These are phyloP conservation scores for Xylaria sp. DNA, from an alignment of 2,329 filamentous ascomycete species.

Conservation along the genomic window DNA sequence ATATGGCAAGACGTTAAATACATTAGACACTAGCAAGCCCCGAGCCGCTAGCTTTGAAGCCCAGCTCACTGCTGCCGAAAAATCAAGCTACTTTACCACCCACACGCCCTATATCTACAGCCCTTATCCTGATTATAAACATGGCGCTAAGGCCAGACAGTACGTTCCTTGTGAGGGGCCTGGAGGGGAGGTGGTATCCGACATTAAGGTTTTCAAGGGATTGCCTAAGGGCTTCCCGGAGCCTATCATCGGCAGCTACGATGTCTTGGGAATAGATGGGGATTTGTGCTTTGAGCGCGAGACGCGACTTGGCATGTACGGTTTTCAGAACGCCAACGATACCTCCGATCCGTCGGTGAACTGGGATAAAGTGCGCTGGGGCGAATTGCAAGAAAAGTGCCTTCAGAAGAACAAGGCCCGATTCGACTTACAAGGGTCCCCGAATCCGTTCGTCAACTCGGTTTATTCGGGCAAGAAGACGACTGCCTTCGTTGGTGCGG, in stretches of 20 bases:
- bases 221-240: conserved; percentile 63
- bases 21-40: conserved; percentile 49
- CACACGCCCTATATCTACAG: conserved; percentile 64
- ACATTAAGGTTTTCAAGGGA: conserved; percentile 69
- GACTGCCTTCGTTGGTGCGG: conserved; percentile 21
- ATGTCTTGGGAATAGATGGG: conserved; percentile 63
- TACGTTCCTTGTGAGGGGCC: conserved; percentile 71
- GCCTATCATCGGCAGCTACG: conserved; percentile 67
- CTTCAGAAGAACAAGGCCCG: conserved; percentile 68
- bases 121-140: conserved; percentile 75
- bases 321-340: conserved; percentile 56
- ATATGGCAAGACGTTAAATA: conserved; percentile 62
- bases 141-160: conserved; percentile 58
- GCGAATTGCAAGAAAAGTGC: conserved; percentile 70
- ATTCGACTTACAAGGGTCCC: conserved; percentile 53
- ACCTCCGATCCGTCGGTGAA: conserved; percentile 53
- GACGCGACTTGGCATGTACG: conserved; percentile 72
- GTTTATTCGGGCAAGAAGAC: conserved; percentile 44
- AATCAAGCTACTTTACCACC: conserved; percentile 47
- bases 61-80: conserved; percentile 41
- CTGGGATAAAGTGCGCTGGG: conserved; percentile 74
- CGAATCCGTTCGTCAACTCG: conserved; percentile 51
- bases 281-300: conserved; percentile 72
- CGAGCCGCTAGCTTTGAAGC: conserved; percentile 39
- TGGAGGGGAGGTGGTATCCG: conserved; percentile 61